Evolutionary conservation across 2,329 filamentous ascomycete genomes (phyloP), one percentile per base, ranked within the genome.

Genomic region (Alternaria alternata): DNA sequence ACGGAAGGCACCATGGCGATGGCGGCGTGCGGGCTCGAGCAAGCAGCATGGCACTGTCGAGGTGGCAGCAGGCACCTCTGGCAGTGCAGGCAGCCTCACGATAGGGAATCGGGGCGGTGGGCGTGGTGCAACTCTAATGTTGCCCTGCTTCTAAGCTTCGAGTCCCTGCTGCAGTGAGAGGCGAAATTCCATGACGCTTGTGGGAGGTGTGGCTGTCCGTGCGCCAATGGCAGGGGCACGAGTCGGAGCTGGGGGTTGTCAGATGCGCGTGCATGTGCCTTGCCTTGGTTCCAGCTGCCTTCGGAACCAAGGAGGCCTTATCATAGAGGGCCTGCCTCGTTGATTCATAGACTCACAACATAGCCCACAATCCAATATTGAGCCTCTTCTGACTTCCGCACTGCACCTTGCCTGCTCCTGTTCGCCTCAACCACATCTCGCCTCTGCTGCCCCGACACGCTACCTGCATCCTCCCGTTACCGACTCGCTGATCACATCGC

Each of bases 401-500:
- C 36, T 24, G 20, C 22, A 14, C 42, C 51, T 51, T 52, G 32
- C 46, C 52, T 49, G 43, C 34, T 36, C 22, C 36, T 38, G 30
- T 47, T 26, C 41, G 41, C 44, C 22, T 34, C 22, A 28, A 36
- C 43, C 6, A 12, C 12, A 6, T 36, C 30, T 56, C 48, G 47
- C 57, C 42, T 47, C 53, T 55, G 36, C 49, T 52, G 51, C 46
- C 44, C 61, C 57, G 58, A 42, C 54, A 48, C 56, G 57, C 61
- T 59, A 54, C 28, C 54, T 55, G 57, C 57, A 67, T 65, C 68
- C 54, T 70, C 65, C 61, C 65, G 63, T 54, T 28, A 53, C 59
- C 59, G 62, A 47, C 64, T 70, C 69, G 74, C 69, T 72, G 72
- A 76, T 76, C 71, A 47, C 69, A 68, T 72, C 66, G 73, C 64